Conservation (phyloP, 805 yeast species). For the Pichia ethanolica region DNA sequence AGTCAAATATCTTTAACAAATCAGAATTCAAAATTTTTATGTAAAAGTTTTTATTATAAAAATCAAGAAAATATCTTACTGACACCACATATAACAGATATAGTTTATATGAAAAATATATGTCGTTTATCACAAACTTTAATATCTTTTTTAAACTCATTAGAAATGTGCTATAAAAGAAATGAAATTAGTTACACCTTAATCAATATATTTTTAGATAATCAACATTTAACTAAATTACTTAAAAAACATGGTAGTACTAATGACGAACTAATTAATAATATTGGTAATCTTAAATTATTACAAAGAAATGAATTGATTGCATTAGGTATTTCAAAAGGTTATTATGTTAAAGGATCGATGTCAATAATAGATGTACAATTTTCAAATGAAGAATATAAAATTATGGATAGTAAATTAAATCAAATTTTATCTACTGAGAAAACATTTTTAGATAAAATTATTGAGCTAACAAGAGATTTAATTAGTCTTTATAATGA, state of each 20-base stretch:
- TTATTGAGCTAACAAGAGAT: slow-evolving; percentile 46
- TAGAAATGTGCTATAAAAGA: slow-evolving; percentile 21
- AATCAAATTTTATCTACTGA: slow-evolving; percentile 25
- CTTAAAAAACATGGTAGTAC: slow-evolving; percentile 19
- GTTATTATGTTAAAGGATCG: slow-evolving; percentile 28
- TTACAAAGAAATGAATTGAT: slow-evolving; percentile 39
- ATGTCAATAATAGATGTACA: slow-evolving; percentile 12
- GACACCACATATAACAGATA: slow-evolving; percentile 14
- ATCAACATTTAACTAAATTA: slow-evolving; percentile 14
- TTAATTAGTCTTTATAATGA: slow-evolving; percentile 46
- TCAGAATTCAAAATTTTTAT: slow-evolving; percentile 13
- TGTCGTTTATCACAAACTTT: slow-evolving; percentile 26
- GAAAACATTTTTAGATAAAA: slow-evolving; percentile 33
- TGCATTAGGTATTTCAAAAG: slow-evolving; percentile 25
- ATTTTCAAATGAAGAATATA: slow-evolving; percentile 3
- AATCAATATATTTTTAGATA: slow-evolving; percentile 34
- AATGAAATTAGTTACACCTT: slow-evolving; percentile 36
- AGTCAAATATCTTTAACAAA: slow-evolving; percentile 3
- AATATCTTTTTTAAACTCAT: slow-evolving; percentile 16
- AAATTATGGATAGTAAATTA: slow-evolving; percentile 14
- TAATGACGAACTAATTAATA: slow-evolving; percentile 1
- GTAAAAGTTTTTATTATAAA: slow-evolving; percentile 17
- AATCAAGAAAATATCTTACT: slow-evolving; percentile 18
- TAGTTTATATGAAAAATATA: slow-evolving; percentile 24
- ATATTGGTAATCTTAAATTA: slow-evolving; percentile 41